These are phyloP conservation scores for Lyophyllum shimeji DNA, from an alignment of 768 basidiomycete genomes.

Conservation along the genomic window DNA sequence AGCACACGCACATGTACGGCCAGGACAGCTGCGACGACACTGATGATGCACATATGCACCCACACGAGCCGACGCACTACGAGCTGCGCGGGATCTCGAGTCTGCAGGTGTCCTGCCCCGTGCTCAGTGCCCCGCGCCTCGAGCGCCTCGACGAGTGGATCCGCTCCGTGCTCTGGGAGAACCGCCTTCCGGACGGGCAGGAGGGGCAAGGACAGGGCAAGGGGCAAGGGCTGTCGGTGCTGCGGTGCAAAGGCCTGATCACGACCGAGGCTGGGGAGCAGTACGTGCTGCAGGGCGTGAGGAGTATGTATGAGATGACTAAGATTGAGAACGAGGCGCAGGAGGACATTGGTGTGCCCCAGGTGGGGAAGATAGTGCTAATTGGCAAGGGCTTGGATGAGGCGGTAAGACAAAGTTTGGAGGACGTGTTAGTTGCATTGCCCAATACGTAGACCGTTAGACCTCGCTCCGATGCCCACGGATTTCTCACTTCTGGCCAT, in stretches of 20 bases:
- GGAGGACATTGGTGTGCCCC: slow-evolving; percentile 48
- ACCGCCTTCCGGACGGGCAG: slow-evolving; percentile 38
- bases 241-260: slow-evolving; percentile 91
- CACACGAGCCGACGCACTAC: slow-evolving; percentile 52
- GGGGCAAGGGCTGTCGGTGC: slow-evolving; percentile 48
- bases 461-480: too few species aligned
- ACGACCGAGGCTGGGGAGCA: slow-evolving; percentile 49
- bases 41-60: not conserved
- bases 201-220: slow-evolving; percentile 16
- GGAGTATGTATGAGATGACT: slow-evolving; percentile 82
- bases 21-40: slow-evolving; percentile 25
- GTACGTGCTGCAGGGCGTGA: slow-evolving; percentile 88
- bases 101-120: slow-evolving; percentile 68
- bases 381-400: slow-evolving; percentile 81
- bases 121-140: slow-evolving; percentile 47
- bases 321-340: slow-evolving; percentile 44
- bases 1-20: slow-evolving; percentile 26
- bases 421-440: slow-evolving; percentile 18
- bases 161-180: slow-evolving; percentile 81
- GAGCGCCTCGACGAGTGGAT: slow-evolving; percentile 77
- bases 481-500: too few species aligned
- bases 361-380: slow-evolving; percentile 78
- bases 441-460: too few species aligned
- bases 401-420: slow-evolving; percentile 53
- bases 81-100: slow-evolving; percentile 82